A percentile compares a stretch with the other conserved stretches of the same genome.
Evolutionary conservation across 108 stramenopile species (phyloP).

Genomic region (Discostella pseudostelligera): DNA sequence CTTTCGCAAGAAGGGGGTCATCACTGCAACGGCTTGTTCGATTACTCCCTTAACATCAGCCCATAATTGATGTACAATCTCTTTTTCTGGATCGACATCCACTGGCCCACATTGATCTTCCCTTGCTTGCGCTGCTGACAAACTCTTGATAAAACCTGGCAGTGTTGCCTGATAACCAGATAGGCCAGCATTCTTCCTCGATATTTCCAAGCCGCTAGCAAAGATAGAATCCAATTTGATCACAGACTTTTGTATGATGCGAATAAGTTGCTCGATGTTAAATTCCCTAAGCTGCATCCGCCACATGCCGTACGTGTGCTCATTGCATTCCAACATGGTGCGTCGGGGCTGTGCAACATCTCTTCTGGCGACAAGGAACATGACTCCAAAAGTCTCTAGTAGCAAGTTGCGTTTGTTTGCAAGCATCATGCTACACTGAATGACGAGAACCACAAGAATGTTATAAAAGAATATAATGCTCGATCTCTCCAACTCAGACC

Average conservation of each 20-base stretch:
- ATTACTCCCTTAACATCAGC: slow-evolving; percentile 15
- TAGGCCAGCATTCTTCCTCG: background rate
- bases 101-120: background rate
- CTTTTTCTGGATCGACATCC: background rate
- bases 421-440: slow-evolving; percentile 11
- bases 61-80: slow-evolving; percentile 17
- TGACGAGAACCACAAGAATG: slow-evolving; percentile 1
- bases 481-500: slow-evolving; percentile 5
- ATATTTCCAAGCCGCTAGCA: slow-evolving; percentile 10
- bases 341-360: slow-evolving; percentile 19
- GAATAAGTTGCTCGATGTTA: slow-evolving; percentile 25
- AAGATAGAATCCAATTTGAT: slow-evolving; percentile 18
- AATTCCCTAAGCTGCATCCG: slow-evolving; percentile 13
- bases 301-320: slow-evolving; percentile 28
- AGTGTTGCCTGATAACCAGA: slow-evolving; percentile 18
- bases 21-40: slow-evolving; percentile 1
- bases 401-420: slow-evolving; percentile 21
- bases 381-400: slow-evolving; percentile 12
- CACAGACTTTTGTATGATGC: slow-evolving; percentile 13
- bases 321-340: slow-evolving; percentile 20
- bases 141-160: slow-evolving; percentile 2
- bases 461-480: slow-evolving; percentile 5
- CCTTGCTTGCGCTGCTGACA: background rate
- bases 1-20: slow-evolving; percentile 10
- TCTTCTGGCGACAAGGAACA: slow-evolving; percentile 13